These are phyloP conservation scores for Eruca vesicaria DNA, from an alignment of 441 rosid genomes.

Conservation along the genomic window DNA sequence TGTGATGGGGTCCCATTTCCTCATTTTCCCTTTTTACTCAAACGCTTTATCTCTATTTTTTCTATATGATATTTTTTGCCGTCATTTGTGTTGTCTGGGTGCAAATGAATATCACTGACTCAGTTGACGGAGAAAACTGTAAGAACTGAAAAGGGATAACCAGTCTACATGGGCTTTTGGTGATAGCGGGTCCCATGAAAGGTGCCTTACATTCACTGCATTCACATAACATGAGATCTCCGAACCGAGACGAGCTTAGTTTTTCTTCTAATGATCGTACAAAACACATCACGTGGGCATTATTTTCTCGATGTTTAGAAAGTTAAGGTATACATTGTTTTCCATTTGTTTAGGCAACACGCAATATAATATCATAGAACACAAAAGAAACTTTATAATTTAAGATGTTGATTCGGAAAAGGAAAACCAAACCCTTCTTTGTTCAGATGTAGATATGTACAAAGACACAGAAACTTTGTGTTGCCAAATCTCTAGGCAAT, in stretches of 20 bases:
- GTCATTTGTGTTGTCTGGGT: constrained; percentile 3
- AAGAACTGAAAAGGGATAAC: not conserved
- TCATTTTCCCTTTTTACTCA: not conserved
- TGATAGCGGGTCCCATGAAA: not conserved
- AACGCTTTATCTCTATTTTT: not conserved
- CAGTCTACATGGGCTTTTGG: constrained; percentile 12
- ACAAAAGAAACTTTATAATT: not conserved
- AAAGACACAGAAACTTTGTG: constrained; percentile 21
- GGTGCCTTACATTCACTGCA: not conserved
- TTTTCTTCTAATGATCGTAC: not conserved
- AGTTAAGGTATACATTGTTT: not conserved
- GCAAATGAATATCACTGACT: not conserved
- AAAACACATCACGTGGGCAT: constrained; percentile 28
- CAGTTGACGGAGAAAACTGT: not conserved
- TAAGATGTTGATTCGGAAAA: not conserved
- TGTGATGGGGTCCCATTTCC: constrained; percentile 30
- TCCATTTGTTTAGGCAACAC: not conserved
- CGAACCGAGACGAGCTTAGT: not conserved
- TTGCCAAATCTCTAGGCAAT: constrained; percentile 19
- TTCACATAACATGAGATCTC: constrained; percentile 17
- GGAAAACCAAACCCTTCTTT: constrained; percentile 8
- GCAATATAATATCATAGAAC: not conserved
- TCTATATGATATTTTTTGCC: not conserved
- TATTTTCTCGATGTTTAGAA: not conserved
- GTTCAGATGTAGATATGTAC: constrained; percentile 8